phyloP scores from a whole-genome alignment of 352 stramenopile genomes.

The Bremia lactucae region DNA sequence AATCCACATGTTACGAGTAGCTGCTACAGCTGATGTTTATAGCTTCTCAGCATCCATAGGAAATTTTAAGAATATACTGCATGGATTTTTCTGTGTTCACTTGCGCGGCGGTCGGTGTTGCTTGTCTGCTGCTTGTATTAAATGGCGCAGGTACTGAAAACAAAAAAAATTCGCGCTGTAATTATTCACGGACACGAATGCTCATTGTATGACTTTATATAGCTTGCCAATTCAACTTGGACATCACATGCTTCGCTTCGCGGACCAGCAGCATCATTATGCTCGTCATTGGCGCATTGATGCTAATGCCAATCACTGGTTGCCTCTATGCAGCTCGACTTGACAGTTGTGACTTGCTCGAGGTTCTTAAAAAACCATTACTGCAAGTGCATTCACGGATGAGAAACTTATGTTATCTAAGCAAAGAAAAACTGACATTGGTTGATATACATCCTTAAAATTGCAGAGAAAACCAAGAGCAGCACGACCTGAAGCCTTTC shows the following conservation, averaged over 20 bases:
- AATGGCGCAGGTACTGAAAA: too few species aligned
- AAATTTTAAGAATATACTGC: too few species aligned
- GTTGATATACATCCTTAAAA: too few species aligned
- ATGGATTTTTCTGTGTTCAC: too few species aligned
- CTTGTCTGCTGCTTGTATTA: too few species aligned
- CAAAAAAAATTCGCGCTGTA: too few species aligned
- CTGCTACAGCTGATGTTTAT: too few species aligned
- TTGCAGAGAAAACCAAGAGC: constrained; percentile 7
- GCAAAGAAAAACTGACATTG: not conserved
- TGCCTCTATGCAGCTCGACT: constrained; percentile 31
- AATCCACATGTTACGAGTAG: too few species aligned
- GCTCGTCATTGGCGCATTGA: constrained; percentile 41
- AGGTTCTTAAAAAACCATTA: constrained; percentile 21
- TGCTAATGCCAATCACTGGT: constrained; percentile 31
- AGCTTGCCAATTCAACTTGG: constrained; percentile 33
- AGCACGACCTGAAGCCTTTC: not conserved
- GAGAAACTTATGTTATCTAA: not conserved
- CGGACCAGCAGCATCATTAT: constrained; percentile 50
- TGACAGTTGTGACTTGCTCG: constrained; percentile 16
- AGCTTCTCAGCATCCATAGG: too few species aligned
- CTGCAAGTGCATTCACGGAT: constrained; percentile 21
- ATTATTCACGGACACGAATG: too few species aligned
- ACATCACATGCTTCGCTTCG: constrained; percentile 28
- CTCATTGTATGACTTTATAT: too few species aligned
- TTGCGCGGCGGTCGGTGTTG: too few species aligned